Conservation (phyloP, 768 basidiomycete genomes). For the Neoboletus subvelutipes region DNA sequence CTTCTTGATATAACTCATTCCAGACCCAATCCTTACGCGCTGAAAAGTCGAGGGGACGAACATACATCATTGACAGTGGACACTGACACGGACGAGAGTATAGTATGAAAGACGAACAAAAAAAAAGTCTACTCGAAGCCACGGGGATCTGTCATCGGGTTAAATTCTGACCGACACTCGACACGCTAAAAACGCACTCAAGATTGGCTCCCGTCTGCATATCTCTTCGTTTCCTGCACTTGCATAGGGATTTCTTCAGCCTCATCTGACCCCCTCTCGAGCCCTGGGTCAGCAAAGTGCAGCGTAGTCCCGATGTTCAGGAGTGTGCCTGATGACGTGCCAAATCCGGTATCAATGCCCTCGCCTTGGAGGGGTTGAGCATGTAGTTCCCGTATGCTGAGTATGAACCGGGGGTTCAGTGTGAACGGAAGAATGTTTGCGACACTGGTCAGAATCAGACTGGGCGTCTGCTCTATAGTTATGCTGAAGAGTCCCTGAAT, state of each 20-base stretch:
- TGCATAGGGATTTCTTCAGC: background rate
- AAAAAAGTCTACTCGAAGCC: too few relatives aligned
- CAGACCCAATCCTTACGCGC: too few relatives aligned
- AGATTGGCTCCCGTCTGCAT: too few relatives aligned
- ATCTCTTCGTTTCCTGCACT: background rate
- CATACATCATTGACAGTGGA: background rate
- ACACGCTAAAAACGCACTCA: too few relatives aligned
- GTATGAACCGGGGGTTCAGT: constrained; percentile 7
- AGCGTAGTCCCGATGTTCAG: background rate
- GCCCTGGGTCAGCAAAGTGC: background rate
- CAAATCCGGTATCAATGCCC: constrained; percentile 8
- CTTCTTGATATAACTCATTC: too few relatives aligned
- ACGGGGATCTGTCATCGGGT: background rate
- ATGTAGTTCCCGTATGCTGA: constrained; percentile 5
- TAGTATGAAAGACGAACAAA: background rate
- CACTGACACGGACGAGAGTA: too few relatives aligned
- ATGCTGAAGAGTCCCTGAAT: constrained; percentile 1
- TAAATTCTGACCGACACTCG: background rate
- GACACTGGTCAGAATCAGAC: background rate
- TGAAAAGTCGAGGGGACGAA: background rate
- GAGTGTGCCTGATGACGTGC: background rate
- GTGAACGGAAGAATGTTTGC: background rate
- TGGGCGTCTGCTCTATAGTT: background rate
- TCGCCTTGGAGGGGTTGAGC: background rate
- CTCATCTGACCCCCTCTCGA: background rate